Evolutionary conservation across 495 filamentous ascomycete genomes (phyloP), one percentile per base, ranked within the genome.

Genomic region (Penicillium dipodomyicola): DNA sequence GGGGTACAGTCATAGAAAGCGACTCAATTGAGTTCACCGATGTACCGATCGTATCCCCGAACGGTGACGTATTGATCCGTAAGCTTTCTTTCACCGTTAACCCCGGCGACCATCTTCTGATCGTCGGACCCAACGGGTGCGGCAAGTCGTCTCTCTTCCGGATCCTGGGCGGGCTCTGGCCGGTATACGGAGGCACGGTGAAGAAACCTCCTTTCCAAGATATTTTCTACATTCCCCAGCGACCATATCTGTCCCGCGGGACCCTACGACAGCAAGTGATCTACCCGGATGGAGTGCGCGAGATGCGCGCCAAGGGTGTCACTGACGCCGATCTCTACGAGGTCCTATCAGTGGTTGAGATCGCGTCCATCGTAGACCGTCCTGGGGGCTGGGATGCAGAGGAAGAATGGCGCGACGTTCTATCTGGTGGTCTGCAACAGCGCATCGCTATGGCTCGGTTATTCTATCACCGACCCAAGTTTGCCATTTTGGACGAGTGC

Each of bases 151-250:
- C 87, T 19, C 82, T 98, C 5, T 98, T 98, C 78, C 85, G 94
- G 25, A 98, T 98, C 65, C 81, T 98, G 33, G 94, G 94, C 49
- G 94, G 94, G 8, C 82, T 98, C 1, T 98, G 94, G 94, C 94
- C 94, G n/a, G 95, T 97, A 32, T 97, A 97, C 72, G 94, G 94
- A 55, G 94, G 94, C 37, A 88, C 80, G 1, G 94, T 98, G 23
- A 82, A 86, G 62, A 97, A 96, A 67, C 94, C 95, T 5, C 84
- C 87, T 0, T 90, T 90, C 60, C 82, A 86, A 43, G 87, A 93
- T 63, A 97, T 98, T 65, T 98, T 97, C 78, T 98, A 98, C 74
- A 96, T 98, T 64, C 94, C 94, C 0, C 94, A 98, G 67, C 86
- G 94, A 1, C 94, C 94, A 0, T 98, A 98, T 66, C 81, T 98